phyloP scores from a whole-genome alignment of 768 basidiomycete species.

The Suillus ampliporus region DNA sequence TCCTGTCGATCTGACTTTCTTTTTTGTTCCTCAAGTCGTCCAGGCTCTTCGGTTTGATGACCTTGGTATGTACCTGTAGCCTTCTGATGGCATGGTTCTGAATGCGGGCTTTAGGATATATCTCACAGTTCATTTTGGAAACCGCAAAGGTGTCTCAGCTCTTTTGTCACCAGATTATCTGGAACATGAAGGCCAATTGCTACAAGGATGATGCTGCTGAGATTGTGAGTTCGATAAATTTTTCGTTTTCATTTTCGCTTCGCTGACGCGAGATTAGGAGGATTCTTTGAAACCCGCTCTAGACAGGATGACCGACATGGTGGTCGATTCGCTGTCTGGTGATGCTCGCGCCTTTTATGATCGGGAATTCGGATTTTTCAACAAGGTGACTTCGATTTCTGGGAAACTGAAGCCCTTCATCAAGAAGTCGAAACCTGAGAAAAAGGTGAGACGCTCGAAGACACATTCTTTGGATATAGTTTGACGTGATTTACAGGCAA shows the following conservation, averaged over 20 bases:
- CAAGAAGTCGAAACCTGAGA: slow-evolving; percentile 93
- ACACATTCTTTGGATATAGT: not conserved
- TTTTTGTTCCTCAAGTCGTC: slow-evolving; percentile 98
- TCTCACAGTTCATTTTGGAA: slow-evolving; percentile 94
- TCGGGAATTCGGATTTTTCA: slow-evolving; percentile 94
- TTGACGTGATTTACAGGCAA: slow-evolving; percentile 61
- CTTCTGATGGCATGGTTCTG: not conserved
- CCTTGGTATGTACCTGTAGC: slow-evolving; percentile 58
- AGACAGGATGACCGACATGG: slow-evolving; percentile 81
- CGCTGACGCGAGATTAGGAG: slow-evolving; percentile 55
- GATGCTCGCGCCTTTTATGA: slow-evolving; percentile 90
- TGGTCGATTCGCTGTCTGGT: slow-evolving; percentile 87
- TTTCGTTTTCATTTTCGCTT: not conserved
- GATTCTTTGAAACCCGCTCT: slow-evolving; percentile 96
- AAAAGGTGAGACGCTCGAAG: slow-evolving; percentile 65
- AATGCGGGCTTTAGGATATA: slow-evolving; percentile 68
- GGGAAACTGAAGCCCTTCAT: slow-evolving; percentile 97
- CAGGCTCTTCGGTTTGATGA: slow-evolving; percentile 93
- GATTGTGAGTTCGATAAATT: slow-evolving; percentile 60
- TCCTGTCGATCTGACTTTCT: slow-evolving; percentile 94
- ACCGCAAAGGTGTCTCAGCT: slow-evolving; percentile 96
- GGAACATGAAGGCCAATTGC: slow-evolving; percentile 99
- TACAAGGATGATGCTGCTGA: slow-evolving; percentile 91
- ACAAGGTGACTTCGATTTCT: slow-evolving; percentile 96
- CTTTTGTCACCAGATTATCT: slow-evolving; percentile 99